phyloP scores from a whole-genome alignment of 768 basidiomycete genomes.

The Calocybe cyanea region DNA sequence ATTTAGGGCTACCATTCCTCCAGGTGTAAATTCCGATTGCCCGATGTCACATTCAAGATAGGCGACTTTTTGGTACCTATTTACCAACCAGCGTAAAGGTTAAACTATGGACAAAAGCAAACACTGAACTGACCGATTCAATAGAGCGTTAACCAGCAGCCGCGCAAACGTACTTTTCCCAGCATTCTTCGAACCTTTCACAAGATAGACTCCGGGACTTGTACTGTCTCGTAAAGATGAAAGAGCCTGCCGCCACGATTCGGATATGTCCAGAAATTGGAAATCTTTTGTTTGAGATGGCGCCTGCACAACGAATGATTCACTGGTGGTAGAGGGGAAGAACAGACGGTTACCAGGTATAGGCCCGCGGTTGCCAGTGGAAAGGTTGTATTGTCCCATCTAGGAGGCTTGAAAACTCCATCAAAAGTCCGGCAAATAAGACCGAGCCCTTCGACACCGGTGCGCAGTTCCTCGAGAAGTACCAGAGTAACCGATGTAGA shows the following conservation, averaged over 20 bases:
- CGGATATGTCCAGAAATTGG: conserved; percentile 31
- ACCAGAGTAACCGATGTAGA: conserved; percentile 36
- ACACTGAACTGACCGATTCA: conserved; percentile 43
- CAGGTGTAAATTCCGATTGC: conserved; percentile 90
- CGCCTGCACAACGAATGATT: conserved; percentile 25
- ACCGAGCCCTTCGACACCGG: conserved; percentile 66
- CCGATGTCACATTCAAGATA: conserved; percentile 92
- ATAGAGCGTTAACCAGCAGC: conserved; percentile 65
- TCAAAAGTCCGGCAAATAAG: conserved; percentile 59
- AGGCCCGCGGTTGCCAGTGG: conserved; percentile 44
- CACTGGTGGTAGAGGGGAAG: no score
- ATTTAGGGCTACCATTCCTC: conserved; percentile 80
- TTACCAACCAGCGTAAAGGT: neutral
- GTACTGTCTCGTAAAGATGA: neutral
- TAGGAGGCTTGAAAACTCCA: conserved; percentile 54
- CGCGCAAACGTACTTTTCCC: conserved; percentile 91
- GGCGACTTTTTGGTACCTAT: conserved; percentile 79
- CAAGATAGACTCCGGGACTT: conserved; percentile 42
- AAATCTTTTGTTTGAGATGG: conserved; percentile 33
- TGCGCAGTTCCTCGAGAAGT: conserved; percentile 51
- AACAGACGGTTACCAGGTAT: conserved; percentile 37
- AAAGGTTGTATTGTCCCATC: conserved; percentile 32
- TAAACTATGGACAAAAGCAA: neutral
- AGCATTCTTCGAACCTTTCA: conserved; percentile 82
- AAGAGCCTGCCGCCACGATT: conserved; percentile 37